phyloP scores from a whole-genome alignment of 2,329 filamentous ascomycete genomes.

The Aspergillus neotritici region DNA sequence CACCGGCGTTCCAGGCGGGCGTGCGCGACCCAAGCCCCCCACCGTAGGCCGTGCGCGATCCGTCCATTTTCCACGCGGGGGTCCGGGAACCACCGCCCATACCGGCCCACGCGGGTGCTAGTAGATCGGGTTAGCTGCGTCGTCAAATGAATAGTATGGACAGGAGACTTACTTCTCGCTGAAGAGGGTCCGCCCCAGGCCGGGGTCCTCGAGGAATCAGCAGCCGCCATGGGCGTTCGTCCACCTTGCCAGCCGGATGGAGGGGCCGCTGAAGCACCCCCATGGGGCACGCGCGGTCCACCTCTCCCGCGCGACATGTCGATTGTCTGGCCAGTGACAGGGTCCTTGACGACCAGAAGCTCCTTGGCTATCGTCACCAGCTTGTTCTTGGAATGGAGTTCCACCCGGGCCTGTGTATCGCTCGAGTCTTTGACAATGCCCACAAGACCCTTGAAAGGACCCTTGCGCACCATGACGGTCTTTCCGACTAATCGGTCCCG shows the following conservation, averaged over 20 bases:
- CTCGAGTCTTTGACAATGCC: slow-evolving; percentile 96
- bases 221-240: slow-evolving; percentile 61
- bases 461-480: slow-evolving; percentile 81
- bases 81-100: slow-evolving; percentile 42
- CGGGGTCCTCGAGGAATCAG: slow-evolving; percentile 63
- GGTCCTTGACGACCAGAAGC: slow-evolving; percentile 76
- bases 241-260: slow-evolving; percentile 57
- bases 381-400: slow-evolving; percentile 92
- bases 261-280: slow-evolving; percentile 41
- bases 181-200: slow-evolving; percentile 60
- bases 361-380: slow-evolving; percentile 78
- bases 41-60: slow-evolving; percentile 67
- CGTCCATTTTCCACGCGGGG: slow-evolving; percentile 54
- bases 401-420: slow-evolving; percentile 77
- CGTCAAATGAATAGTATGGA: not conserved
- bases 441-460: slow-evolving; percentile 84
- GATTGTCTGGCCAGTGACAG: slow-evolving; percentile 69
- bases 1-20: slow-evolving; percentile 72
- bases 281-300: slow-evolving; percentile 43
- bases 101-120: slow-evolving; percentile 40
- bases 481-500: slow-evolving; percentile 83
- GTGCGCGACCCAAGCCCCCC: slow-evolving; percentile 54
- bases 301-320: slow-evolving; percentile 55
- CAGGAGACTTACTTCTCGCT: slow-evolving; percentile 53
- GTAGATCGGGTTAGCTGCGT: slow-evolving; percentile 17